Evolutionary conservation across 2,329 filamentous ascomycete species (phyloP), one percentile per base, ranked within the genome.

Genomic region (Cytospora paraplurivora): DNA sequence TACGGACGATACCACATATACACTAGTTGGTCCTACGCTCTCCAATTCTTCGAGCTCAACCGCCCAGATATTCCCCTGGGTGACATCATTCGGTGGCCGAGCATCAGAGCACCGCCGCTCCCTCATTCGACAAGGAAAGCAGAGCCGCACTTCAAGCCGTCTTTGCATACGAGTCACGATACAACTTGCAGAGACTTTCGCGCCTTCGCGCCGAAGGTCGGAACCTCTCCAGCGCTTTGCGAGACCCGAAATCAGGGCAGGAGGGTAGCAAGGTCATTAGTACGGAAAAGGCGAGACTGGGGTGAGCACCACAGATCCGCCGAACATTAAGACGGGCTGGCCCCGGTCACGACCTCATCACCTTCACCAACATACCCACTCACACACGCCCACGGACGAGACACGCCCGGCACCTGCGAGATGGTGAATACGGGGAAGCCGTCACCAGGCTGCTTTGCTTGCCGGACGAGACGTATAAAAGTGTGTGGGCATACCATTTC

Each of bases 341-440:
- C 58, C 58, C 58, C 58, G 58, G 35, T 41, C 50, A 17, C 34
- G 27, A 27, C 41, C 34, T 51, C 13, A 33, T 44, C 35, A 41
- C 35, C 41, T n/a, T 33, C 15, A 56, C 38, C 49, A 50, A 53
- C 55, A 44, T 21, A 12, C 44, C 17, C 19, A 44, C 8, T 19
- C 17, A 19, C 37, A 52, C 17, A 47, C 27, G 15, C 3, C 19
- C 10, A 7, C 6, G 27, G 13, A 47, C 21, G 35, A 21, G 37
- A 12, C 37, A 7, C 34, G 34, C 44, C 44, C 47, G 49, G 35
- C 62, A 33, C 15, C 15, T 33, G 60, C 27, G 60, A 21, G 32
- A 66, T 66, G 65, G 65, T 66, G 51, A 66, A 66, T 56, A 66
- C 65, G 2, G 65, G 65, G 19, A 66, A 66, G 53, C 65, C 65